Percentiles rank a stretch among this genome's conserved stretches.
phyloP scores from a whole-genome alignment of 176 grass and related monocot species.

The Tillandsia leiboldiana region DNA sequence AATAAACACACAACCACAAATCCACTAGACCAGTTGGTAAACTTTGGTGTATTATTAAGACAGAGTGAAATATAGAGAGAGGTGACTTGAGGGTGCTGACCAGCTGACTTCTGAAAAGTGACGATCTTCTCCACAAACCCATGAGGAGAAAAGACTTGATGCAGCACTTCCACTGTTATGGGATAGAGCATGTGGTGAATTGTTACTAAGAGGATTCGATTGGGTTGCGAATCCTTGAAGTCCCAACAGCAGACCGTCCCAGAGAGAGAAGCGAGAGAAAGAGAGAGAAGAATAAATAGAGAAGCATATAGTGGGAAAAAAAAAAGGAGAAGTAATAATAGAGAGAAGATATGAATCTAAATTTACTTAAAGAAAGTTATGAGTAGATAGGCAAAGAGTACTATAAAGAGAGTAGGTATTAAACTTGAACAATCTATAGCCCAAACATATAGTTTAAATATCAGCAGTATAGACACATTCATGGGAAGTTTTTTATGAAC shows the following conservation, averaged over 20 bases:
- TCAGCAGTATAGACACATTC: no score
- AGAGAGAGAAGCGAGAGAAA: conserved; percentile 42
- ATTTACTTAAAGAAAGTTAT: conserved; percentile 23
- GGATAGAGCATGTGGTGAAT: conserved; percentile 99
- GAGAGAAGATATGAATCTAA: conserved; percentile 32
- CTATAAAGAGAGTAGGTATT: neutral
- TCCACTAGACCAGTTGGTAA: conserved; percentile 10
- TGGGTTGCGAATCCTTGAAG: conserved; percentile 83
- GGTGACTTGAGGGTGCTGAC: conserved; percentile 45
- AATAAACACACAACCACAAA: neutral
- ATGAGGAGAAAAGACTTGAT: conserved; percentile 98
- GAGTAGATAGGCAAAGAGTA: conserved; percentile 21
- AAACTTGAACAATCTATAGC: neutral
- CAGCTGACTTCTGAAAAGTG: conserved; percentile 98
- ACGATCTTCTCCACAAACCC: conserved; percentile 99
- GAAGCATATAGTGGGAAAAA: conserved; percentile 39
- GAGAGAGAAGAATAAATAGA: conserved; percentile 52
- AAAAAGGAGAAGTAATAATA: conserved; percentile 33
- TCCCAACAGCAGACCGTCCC: conserved; percentile 30
- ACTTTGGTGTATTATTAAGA: neutral
- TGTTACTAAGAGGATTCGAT: conserved; percentile 99
- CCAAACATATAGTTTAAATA: no score
- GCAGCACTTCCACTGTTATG: conserved; percentile 95
- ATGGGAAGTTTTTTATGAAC: no score
- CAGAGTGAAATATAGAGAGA: conserved; percentile 12